Base-by-base conservation (phyloP, 164 flowering plant species). In the Tinospora cordifolia region DNA sequence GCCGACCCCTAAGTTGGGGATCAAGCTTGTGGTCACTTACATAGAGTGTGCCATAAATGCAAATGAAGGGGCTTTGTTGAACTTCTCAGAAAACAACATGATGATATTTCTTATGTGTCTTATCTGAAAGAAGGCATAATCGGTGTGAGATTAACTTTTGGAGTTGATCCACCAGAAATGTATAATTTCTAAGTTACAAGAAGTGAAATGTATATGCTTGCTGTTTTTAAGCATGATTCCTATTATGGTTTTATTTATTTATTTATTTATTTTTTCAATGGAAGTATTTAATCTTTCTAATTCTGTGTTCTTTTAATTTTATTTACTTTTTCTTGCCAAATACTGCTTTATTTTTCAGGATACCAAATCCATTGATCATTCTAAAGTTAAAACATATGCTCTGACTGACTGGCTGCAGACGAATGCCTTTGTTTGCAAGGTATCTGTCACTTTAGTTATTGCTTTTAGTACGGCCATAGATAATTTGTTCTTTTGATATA, bases 401-500 rank as follows among this genome's bases (percentile, higher is more conserved):
- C 78, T 39, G 39, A 72, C 65, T 64, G 78, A 71, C 17, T 84
- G 75, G 64, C 67, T 79, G 7, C 69, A 81, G 13, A 57, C 75
- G 71, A 87, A 87, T 86, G 83, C 78, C 41, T 87, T 87, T 76
- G 77, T 77, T 77, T 62, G 49, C 8, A 87, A 90, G 87, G 98
- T 87, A 82, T 74, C 63, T 46, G 60, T 25, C 40, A 34, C 39
- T 49, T 74, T 26, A 60, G 62, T 15, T 25, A 46, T 26, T 70
- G 25, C 40, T 60, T 69, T 68, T 26, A 41, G 66, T 64, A 27
- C 62, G 49, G 26, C 25, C 65, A 30, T 30, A 19, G 21, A 51
- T 44, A 10, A 63, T 66, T 26, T 26, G 25, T 15, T 2, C 57
- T 27, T 39, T 62, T 62, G 13, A 40, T 44, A 9, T 44, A 40